A percentile compares a stretch with the other conserved stretches of the same genome.
phyloP scores from a whole-genome alignment of 2,329 filamentous ascomycete species.

The Venturia effusa region DNA sequence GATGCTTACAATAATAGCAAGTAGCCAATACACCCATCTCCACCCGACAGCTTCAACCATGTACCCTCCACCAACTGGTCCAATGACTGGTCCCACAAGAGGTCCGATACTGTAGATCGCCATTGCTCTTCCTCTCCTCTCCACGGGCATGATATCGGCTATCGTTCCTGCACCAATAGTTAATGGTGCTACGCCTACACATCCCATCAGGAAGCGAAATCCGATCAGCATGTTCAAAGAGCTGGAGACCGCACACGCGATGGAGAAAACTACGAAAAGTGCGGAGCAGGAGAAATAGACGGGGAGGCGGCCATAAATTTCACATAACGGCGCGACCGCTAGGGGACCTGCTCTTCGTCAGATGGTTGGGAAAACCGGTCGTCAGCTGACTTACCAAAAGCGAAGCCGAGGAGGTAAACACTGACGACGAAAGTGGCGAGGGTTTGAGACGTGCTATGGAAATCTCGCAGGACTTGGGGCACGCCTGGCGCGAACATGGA shows the following conservation, averaged over 20 bases:
- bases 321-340: conserved; percentile 8
- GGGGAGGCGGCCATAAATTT: conserved; percentile 11
- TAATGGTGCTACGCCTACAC: conserved; percentile 18
- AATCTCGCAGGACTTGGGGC: conserved; percentile 21
- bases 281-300: conserved; percentile 29
- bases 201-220: conserved; percentile 43
- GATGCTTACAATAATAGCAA: conserved; percentile 21
- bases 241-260: conserved; percentile 53
- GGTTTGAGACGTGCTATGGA: conserved; percentile 20
- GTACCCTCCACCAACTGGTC: conserved; percentile 38
- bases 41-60: conserved; percentile 31
- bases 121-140: conserved; percentile 29
- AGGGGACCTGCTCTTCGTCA: conserved; percentile 14
- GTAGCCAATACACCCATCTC: conserved; percentile 37
- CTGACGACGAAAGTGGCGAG: conserved; percentile 27
- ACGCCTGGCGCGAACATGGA: conserved; percentile 25
- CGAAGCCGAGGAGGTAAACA: conserved; percentile 28
- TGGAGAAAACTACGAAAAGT: conserved; percentile 51
- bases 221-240: conserved; percentile 43
- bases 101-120: conserved; percentile 25
- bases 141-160: conserved; percentile 24
- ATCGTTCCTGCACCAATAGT: conserved; percentile 30
- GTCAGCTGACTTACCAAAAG: conserved; percentile 17
- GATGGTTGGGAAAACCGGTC: conserved; percentile 14
- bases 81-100: conserved; percentile 31